These are phyloP conservation scores for Acacia acuminata DNA, from an alignment of 306 rosid species.

Conservation along the genomic window DNA sequence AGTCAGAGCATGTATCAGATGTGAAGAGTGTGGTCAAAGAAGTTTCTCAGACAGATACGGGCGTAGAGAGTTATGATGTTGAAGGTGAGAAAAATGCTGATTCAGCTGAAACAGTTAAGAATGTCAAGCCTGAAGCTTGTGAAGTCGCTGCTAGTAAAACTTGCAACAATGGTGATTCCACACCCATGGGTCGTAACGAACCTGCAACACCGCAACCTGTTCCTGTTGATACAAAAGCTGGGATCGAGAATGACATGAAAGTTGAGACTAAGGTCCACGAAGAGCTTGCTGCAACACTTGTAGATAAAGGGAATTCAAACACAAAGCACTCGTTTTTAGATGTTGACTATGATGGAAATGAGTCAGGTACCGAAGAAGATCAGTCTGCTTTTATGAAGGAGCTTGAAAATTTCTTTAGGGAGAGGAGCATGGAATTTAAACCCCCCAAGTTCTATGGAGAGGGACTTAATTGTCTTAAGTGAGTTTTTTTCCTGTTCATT, in stretches of 20 bases:
- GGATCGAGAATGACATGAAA: conserved; percentile 39
- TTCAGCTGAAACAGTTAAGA: conserved; percentile 30
- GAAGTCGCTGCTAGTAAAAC: conserved; percentile 39
- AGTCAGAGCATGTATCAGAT: conserved; percentile 28
- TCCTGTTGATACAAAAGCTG: conserved; percentile 43
- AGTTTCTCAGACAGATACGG: conserved; percentile 28
- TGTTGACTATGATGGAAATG: conserved; percentile 74
- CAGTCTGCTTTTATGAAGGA: conserved; percentile 86
- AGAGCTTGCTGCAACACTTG: conserved; percentile 45
- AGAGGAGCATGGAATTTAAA: conserved; percentile 91
- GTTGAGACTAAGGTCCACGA: conserved; percentile 49
- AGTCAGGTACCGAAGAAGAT: conserved; percentile 90
- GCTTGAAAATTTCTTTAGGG: conserved; percentile 86
- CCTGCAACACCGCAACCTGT: conserved; percentile 37
- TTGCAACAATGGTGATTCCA: conserved; percentile 30
- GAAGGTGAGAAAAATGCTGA: conserved; percentile 31
- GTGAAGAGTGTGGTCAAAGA: conserved; percentile 41
- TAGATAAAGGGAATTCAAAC: conserved; percentile 56
- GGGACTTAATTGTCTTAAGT: conserved; percentile 95
- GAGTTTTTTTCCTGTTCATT: conserved; percentile 40
- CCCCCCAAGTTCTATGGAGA: conserved; percentile 98
- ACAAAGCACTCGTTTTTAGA: conserved; percentile 56
- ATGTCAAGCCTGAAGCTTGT: conserved; percentile 54
- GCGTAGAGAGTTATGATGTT: conserved; percentile 21
- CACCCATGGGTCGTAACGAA: conserved; percentile 36